Conservation (phyloP, 441 rosid species). For the Biscutella laevigata region DNA sequence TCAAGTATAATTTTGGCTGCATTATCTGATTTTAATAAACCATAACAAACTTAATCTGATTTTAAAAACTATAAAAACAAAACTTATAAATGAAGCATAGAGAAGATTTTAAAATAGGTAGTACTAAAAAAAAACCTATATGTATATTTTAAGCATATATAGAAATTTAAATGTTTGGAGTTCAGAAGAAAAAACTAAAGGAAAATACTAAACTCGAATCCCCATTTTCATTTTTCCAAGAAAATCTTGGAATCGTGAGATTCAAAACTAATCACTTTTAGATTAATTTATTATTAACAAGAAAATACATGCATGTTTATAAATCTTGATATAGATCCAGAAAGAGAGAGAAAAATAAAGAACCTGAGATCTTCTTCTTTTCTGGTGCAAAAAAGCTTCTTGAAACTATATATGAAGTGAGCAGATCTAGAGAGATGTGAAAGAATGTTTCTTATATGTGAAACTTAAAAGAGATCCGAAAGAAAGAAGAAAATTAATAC, state of each 20-base stretch:
- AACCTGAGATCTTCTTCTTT: constrained; percentile 3
- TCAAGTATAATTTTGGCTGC: background rate
- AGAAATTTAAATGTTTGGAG: constrained; percentile 1
- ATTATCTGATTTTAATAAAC: background rate
- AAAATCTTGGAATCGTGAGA: background rate
- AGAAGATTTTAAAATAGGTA: background rate
- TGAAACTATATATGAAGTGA: constrained; percentile 13
- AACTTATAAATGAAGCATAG: background rate
- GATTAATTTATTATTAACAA: background rate
- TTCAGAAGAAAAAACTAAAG: constrained; percentile 2
- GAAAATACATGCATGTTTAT: constrained; percentile 10
- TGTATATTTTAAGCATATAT: constrained; percentile 5
- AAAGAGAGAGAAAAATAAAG: background rate
- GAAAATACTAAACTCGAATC: background rate
- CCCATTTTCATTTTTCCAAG: background rate
- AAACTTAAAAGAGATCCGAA: background rate
- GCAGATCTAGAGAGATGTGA: constrained; percentile 17
- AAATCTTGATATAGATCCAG: background rate
- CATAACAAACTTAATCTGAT: background rate
- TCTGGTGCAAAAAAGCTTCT: constrained; percentile 13
- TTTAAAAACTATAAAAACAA: no score
- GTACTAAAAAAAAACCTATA: background rate
- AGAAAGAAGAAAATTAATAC: constrained; percentile 1
- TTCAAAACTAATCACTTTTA: background rate
- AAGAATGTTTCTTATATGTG: constrained; percentile 11